Percentiles rank a stretch among this genome's conserved stretches.
Evolutionary conservation across 1,139 yeast species (phyloP).

Genomic region (Nakaseomyces nivariensis): DNA sequence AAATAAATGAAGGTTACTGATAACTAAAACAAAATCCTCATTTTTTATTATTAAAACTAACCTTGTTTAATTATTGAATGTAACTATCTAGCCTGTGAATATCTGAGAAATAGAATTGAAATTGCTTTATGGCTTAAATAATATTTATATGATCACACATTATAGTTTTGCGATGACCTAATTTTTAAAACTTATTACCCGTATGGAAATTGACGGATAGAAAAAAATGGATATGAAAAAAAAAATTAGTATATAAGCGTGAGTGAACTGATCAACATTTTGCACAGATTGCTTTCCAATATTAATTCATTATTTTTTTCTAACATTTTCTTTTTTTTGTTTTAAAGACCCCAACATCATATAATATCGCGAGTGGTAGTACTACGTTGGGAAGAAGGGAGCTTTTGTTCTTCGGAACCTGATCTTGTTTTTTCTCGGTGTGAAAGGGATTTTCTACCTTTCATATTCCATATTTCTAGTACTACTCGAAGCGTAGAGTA

Average conservation of each 20-base stretch:
- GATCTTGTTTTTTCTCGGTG: conserved; percentile 6
- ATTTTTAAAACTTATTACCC: background rate
- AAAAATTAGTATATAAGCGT: too few species aligned
- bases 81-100: too few species aligned
- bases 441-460: conserved; percentile 12
- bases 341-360: conserved; percentile 19
- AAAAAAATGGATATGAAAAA: too few species aligned
- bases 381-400: conserved; percentile 4
- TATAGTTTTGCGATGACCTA: background rate
- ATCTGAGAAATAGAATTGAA: too few species aligned
- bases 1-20: background rate
- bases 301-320: background rate
- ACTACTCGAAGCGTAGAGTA: conserved; percentile 28
- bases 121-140: too few species aligned
- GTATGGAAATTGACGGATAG: too few species aligned
- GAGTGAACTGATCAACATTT: background rate
- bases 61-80: too few species aligned
- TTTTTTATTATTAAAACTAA: too few species aligned
- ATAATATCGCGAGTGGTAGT: conserved; percentile 14
- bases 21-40: too few species aligned
- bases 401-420: background rate
- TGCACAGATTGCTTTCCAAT: background rate
- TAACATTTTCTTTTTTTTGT: background rate
- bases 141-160: background rate
- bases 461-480: conserved; percentile 16